A percentile compares a stretch with the other conserved stretches of the same genome.
These are phyloP conservation scores for Epichloe hybrida DNA, from an alignment of 2,329 filamentous ascomycete species.

Conservation along the genomic window DNA sequence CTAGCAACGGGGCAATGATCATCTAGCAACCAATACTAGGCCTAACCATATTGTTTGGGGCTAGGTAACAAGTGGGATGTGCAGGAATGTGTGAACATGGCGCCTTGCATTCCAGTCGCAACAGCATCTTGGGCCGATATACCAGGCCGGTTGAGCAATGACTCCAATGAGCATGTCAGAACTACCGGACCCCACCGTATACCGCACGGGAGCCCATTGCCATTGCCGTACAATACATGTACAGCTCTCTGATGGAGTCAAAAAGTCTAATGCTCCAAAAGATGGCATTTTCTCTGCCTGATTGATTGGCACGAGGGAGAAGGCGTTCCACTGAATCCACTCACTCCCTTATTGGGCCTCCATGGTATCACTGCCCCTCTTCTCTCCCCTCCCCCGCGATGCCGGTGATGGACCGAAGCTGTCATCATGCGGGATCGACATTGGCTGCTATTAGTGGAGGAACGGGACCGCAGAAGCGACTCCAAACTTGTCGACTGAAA, in stretches of 20 bases:
- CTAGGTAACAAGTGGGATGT: slow-evolving; percentile 4
- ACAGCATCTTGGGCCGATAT: slow-evolving; percentile 3
- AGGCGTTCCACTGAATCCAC: not conserved
- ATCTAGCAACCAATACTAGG: slow-evolving; percentile 7
- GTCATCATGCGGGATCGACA: not conserved
- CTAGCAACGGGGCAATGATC: slow-evolving; percentile 7
- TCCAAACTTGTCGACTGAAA: not conserved
- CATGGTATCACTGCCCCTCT: not conserved
- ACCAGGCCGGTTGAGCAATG: slow-evolving; percentile 1
- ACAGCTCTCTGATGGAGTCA: not conserved
- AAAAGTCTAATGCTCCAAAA: not conserved
- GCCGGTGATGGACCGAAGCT: not conserved
- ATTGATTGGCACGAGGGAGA: not conserved
- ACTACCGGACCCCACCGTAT: slow-evolving; percentile 2
- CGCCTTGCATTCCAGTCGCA: slow-evolving; percentile 8
- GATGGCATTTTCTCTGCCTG: not conserved
- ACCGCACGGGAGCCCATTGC: slow-evolving; percentile 1
- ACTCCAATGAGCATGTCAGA: not conserved
- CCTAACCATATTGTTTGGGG: slow-evolving; percentile 4
- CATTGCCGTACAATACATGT: not conserved
- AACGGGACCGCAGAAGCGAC: not conserved
- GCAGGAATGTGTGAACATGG: slow-evolving; percentile 7
- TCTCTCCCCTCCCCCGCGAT: not conserved
- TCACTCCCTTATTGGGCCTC: not conserved
- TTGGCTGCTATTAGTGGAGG: not conserved